Conservation (phyloP, 2,329 filamentous ascomycete genomes). For the Pestalotiopsis sp. region DNA sequence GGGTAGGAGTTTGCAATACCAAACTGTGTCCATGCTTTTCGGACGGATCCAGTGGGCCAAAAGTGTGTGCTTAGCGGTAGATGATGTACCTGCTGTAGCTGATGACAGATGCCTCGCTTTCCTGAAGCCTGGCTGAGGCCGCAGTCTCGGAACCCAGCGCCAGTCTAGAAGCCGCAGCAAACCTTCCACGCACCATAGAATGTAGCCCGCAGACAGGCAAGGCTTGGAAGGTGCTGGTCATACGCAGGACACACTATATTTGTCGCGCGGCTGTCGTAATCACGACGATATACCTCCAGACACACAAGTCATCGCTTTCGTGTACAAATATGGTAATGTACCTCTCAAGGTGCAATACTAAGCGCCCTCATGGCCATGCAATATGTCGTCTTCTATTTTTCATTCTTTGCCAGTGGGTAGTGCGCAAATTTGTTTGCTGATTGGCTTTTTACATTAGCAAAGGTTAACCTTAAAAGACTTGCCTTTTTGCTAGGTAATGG, state of each 20-base stretch:
- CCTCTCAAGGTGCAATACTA: not conserved
- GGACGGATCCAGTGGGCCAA: too few relatives aligned
- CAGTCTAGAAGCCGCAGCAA: not conserved
- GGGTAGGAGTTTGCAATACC: too few relatives aligned
- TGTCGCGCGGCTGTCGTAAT: not conserved
- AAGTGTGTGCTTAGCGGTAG: not conserved
- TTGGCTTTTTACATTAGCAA: not conserved
- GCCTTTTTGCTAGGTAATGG: not conserved
- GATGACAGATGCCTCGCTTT: not conserved
- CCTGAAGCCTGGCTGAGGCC: not conserved
- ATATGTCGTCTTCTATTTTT: not conserved
- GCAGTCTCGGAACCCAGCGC: not conserved
- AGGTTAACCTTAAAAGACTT: not conserved
- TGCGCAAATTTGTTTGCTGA: not conserved
- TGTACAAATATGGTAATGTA: too few relatives aligned
- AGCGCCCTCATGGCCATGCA: not conserved
- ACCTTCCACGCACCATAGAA: not conserved
- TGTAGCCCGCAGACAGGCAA: not conserved
- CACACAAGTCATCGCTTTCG: not conserved
- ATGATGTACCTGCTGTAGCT: not conserved
- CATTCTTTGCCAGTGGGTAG: not conserved
- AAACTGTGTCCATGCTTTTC: not conserved
- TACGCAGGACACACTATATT: not conserved
- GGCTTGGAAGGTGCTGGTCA: too few relatives aligned
- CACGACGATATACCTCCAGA: not conserved